Evolutionary conservation across 768 basidiomycete species (phyloP), one percentile per base, ranked within the genome.

Genomic region (Hortiboletus flavorubellus): DNA sequence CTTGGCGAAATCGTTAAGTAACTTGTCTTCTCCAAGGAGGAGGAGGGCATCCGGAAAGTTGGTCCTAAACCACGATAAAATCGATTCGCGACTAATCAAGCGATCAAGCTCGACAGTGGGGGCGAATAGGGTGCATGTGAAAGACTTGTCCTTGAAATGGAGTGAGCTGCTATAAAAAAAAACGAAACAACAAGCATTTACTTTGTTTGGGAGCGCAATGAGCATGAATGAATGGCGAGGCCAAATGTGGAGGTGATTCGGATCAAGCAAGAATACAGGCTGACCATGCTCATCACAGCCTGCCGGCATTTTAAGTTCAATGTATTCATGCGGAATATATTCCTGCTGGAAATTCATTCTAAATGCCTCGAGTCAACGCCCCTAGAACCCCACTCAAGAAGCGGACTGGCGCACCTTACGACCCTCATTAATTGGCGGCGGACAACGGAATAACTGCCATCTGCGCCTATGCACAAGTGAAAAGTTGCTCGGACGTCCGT

Each of bases 211-310:
- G 54, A 99, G 85, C 21, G 93, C 96, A 66, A 99, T 98, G 65
- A 99, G 84, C 96, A 99, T 99, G 80, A 98, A 98, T 45, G 93
- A 92, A 73, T 94, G 91, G 68, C 96, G 89, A 61, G 96, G 97
- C 96, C 96, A 99, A 66, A 99, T 98, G 76, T 99, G 96, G 63
- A 99, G 86, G 73, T 98, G 91, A 72, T 90, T 89, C 65, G 91
- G 90, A 79, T 95, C 93, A 72, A 99, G 86, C 55, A 85, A 77
- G 77, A 89, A 98, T 29, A 76, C 77, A 59, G 85, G 75, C 57
- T 80, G 78, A 69, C 82, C 90, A 70, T 77, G 74, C 64, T 68
- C 66, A 71, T 80, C 80, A 68, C 74, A 72, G 54, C 86, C 86
- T 70, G 95, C 82, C 66, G 93, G 93, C 84, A 99, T 93, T 77